phyloP scores from a whole-genome alignment of 768 basidiomycete species.

The Brasilioporus rufonigricans region DNA sequence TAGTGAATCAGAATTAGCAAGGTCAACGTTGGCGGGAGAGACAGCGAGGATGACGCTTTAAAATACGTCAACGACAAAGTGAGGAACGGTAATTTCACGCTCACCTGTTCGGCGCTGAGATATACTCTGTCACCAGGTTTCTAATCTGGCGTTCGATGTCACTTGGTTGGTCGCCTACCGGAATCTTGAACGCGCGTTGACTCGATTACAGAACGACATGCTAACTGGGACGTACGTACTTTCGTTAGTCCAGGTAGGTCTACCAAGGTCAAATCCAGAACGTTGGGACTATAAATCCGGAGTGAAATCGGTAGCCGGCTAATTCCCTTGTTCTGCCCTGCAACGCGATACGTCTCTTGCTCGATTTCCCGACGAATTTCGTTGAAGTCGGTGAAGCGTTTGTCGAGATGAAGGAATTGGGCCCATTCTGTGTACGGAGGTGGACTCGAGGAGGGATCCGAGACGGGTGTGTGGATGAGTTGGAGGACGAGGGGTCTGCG shows the following conservation, averaged over 20 bases:
- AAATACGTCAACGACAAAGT: slow-evolving; percentile 5
- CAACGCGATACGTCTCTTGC: slow-evolving; percentile 94
- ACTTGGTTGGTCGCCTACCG: slow-evolving; percentile 95
- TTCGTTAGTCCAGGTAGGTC: slow-evolving; percentile 97
- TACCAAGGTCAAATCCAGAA: slow-evolving; percentile 92
- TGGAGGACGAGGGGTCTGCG: slow-evolving; percentile 94
- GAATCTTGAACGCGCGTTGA: slow-evolving; percentile 54
- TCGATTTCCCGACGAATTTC: slow-evolving; percentile 97
- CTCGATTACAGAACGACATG: background rate
- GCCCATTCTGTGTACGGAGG: slow-evolving; percentile 78
- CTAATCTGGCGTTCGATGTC: slow-evolving; percentile 98
- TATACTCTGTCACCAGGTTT: slow-evolving; percentile 91
- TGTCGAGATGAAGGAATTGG: slow-evolving; percentile 96
- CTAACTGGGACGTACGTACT: slow-evolving; percentile 42
- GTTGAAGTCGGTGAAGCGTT: slow-evolving; percentile 92
- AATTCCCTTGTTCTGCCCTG: slow-evolving; percentile 98
- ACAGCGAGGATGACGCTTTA: slow-evolving; percentile 92
- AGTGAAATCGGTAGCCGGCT: slow-evolving; percentile 95
- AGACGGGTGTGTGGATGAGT: slow-evolving; percentile 85
- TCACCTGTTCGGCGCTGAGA: slow-evolving; percentile 94
- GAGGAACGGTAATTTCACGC: slow-evolving; percentile 14
- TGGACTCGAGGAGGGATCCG: slow-evolving; percentile 44
- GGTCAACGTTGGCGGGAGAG: slow-evolving; percentile 96
- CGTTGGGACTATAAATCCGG: slow-evolving; percentile 93
- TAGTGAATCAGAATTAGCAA: slow-evolving; percentile 97